Percentiles rank a stretch among this genome's conserved stretches.
phyloP scores from a whole-genome alignment of 192 early-diverging fungal species.

The Backusella westeae region DNA sequence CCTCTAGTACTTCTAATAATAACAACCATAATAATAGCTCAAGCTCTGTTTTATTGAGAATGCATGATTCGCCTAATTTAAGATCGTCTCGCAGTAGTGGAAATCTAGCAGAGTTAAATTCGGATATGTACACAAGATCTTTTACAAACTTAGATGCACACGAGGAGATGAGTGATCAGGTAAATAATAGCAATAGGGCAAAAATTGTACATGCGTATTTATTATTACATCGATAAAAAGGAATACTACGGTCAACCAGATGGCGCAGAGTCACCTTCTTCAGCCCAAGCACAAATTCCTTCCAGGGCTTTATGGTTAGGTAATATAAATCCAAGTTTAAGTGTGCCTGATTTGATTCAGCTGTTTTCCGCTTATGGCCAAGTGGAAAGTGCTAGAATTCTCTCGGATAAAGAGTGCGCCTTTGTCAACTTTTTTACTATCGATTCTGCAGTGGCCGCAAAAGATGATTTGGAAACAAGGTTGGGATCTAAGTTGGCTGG shows the following conservation, averaged over 20 bases:
- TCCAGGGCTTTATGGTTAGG: slow-evolving; percentile 94
- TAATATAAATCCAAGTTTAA: slow-evolving; percentile 85
- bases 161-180: slow-evolving; percentile 5
- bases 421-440: slow-evolving; percentile 88
- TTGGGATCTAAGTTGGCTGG: slow-evolving; percentile 74
- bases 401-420: slow-evolving; percentile 95
- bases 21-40: not conserved
- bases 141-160: slow-evolving; percentile 1
- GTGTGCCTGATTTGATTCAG: slow-evolving; percentile 73
- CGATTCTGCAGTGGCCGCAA: slow-evolving; percentile 86
- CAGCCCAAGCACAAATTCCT: slow-evolving; percentile 55
- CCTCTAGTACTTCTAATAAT: not conserved
- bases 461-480: slow-evolving; percentile 73
- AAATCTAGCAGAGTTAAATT: slow-evolving; percentile 7
- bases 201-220: not conserved
- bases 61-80: not conserved
- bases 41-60: slow-evolving; percentile 1
- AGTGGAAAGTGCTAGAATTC: slow-evolving; percentile 86
- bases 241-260: slow-evolving; percentile 16
- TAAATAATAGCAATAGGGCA: not conserved
- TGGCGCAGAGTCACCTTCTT: slow-evolving; percentile 14
- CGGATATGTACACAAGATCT: not conserved
- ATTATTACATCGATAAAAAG: not conserved
- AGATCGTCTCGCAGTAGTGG: slow-evolving; percentile 1
- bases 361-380: slow-evolving; percentile 87